Evolutionary conservation across 176 grass and related monocot species (phyloP), one percentile per base, ranked within the genome.

Genomic region (Puccinellia tenuiflora): DNA sequence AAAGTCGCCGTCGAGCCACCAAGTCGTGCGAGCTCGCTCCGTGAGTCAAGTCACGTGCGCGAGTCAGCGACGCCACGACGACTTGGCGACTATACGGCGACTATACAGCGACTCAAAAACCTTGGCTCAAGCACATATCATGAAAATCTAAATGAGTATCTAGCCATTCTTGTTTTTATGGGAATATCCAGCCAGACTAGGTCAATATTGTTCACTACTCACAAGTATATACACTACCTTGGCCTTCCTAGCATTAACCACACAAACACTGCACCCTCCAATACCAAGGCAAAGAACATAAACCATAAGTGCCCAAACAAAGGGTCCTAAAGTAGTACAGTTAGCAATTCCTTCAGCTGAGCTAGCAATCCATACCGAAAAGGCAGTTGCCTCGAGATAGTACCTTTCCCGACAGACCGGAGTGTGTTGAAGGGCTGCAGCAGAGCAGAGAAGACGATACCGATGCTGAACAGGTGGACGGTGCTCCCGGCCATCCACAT

Each of bases 401-500:
- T 80, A 99, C 96, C 96, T 92, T 99, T 99, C 47, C 93, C 88
- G 4, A 99, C 96, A 4, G 89, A 85, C 48, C 92, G 87, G 39
- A 99, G 91, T 1, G 93, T 86, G 47, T 60, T 99, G 62, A 99
- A 83, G 28, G 93, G 91, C 59, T 96, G 93, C 93, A 85, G 96
- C 77, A 99, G 91, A 60, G 93, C 93, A 17, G 96, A 99, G 78
- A 99, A 96, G 68, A 93, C 95, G 83, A 99, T 99, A n/a, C 96
- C 96, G 8, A 99, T 99, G 77, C 96, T 99, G 86, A 99, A 99
- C 31, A 99, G 80, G 73, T 99, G 96, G 47, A 99, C 91, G 21
- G 96, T 96, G 79, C 69, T 96, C 87, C 96, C 96, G 17, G 96
- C 89, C 96, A 99, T 99, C 96, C 96, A 99, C 96, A 99, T 99